A percentile compares a stretch with the other conserved stretches of the same genome.
Evolutionary conservation across 805 yeast species (phyloP).

Genomic region (Kazachstania bromeliacearum): DNA sequence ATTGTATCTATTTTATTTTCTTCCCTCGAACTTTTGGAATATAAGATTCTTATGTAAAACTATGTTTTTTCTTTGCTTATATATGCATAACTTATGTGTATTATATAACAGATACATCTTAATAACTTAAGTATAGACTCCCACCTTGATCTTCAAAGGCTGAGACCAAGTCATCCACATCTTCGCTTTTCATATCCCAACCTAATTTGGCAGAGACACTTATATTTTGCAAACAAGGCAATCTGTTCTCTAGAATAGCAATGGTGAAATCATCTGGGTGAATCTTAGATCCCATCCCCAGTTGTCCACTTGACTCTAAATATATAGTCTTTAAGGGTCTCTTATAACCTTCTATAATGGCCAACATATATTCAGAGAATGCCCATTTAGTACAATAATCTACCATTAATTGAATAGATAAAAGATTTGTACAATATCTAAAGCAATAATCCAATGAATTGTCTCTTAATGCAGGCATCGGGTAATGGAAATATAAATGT

Average conservation of each 20-base stretch:
- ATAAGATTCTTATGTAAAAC: too few relatives aligned
- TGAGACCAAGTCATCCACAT: constrained; percentile 53
- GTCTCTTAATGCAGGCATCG: constrained; percentile 71
- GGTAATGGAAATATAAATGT: constrained; percentile 64
- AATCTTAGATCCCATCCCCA: constrained; percentile 73
- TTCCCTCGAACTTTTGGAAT: too few relatives aligned
- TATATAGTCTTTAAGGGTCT: constrained; percentile 46
- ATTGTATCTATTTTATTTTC: too few relatives aligned
- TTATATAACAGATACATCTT: constrained; percentile 2
- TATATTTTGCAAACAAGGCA: constrained; percentile 57
- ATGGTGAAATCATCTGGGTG: constrained; percentile 84
- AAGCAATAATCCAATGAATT: constrained; percentile 68
- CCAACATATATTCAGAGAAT: constrained; percentile 39
- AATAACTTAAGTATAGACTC: constrained; percentile 51
- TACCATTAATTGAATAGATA: constrained; percentile 56
- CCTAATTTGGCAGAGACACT: constrained; percentile 70
- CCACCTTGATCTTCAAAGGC: constrained; percentile 69
- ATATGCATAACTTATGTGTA: too few relatives aligned
- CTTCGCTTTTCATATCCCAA: constrained; percentile 65
- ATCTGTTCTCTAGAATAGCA: constrained; percentile 68
- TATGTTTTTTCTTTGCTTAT: too few relatives aligned
- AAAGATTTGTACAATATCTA: constrained; percentile 64
- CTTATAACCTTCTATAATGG: constrained; percentile 12
- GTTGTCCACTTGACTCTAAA: constrained; percentile 76
- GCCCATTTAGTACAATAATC: constrained; percentile 57